Evolutionary conservation across 306 rosid genomes (phyloP), one percentile per base, ranked within the genome.

Genomic region (Cicer arietinum): DNA sequence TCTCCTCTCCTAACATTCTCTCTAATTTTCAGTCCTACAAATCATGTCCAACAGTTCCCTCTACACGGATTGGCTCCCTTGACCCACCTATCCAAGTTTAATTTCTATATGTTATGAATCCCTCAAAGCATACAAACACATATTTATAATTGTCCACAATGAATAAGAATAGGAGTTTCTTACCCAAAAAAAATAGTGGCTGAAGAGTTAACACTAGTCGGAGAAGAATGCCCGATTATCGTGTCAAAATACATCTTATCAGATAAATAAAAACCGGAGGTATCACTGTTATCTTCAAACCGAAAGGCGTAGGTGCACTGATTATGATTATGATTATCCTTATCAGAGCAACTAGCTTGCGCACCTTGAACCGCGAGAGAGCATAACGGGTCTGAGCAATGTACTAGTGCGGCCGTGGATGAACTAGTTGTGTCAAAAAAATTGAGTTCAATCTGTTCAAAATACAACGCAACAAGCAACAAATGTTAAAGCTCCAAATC

Each of bases 261-360:
- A 0, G 91, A 77, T 40, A 89, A 86, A 77, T 93, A 93, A 81
- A 82, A 88, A 60, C 98, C 97, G 0, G 92, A 84, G 5, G 98
- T 89, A 61, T 93, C 97, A 59, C 98, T 93, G 69, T 88, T 92
- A 84, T 93, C 98, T 63, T 92, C 96, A 70, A 88, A 93, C 83
- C 83, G 90, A 74, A 91, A 91, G 17, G 89, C 42, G 79, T 93
- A 93, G 69, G 86, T 81, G 68, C 98, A 93, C 81, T 84, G 98
- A 64, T 25, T 25, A 2, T 20, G 22, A 20, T 20, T 20, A 20
- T 20, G n/a, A n/a, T n/a, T n/a, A n/a, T n/a, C 22, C 22, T 20
- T 20, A 20, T 20, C 1, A 20, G 22, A 20, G 22, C 22, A 20
- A 20, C 1, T 1, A 20, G 22, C 1, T 18, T 18, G 20, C 22